These are phyloP conservation scores for Fimicolochytrium jonesii DNA, from an alignment of 192 early-diverging fungal species.

Conservation along the genomic window DNA sequence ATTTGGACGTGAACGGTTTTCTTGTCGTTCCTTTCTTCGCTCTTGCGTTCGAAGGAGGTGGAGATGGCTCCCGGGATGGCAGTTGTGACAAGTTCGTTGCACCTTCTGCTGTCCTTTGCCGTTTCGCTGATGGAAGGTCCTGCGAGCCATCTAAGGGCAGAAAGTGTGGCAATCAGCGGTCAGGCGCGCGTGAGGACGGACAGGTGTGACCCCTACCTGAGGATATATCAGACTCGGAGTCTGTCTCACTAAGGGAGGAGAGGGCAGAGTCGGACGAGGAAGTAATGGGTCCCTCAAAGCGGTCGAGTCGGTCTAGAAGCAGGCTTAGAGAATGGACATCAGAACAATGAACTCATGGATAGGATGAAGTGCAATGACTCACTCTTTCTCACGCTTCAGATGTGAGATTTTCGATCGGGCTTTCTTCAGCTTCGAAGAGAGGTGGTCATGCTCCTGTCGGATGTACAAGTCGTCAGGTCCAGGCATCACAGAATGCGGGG, in stretches of 20 bases:
- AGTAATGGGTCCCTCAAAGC: conserved; percentile 8
- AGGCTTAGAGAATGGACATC: conserved; percentile 1
- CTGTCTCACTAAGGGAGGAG: conserved; percentile 6
- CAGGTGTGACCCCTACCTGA: neutral
- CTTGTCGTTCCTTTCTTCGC: neutral
- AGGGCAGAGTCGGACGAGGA: conserved; percentile 15
- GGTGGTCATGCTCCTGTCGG: conserved; percentile 27
- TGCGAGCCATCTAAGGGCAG: neutral
- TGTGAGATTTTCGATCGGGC: conserved; percentile 7
- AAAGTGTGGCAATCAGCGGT: neutral
- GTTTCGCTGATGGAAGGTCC: neutral
- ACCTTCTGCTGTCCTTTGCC: no score
- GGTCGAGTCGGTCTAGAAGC: conserved; percentile 19
- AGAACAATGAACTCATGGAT: no score
- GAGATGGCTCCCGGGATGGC: no score
- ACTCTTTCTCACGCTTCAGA: conserved; percentile 31
- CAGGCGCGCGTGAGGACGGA: neutral
- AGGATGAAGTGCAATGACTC: neutral
- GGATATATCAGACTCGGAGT: conserved; percentile 7
- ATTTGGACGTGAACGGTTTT: neutral
- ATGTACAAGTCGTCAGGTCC: neutral
- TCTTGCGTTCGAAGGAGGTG: no score
- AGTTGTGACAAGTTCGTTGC: no score
- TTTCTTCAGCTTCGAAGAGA: conserved; percentile 17
- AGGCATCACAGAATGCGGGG: neutral